phyloP scores from a whole-genome alignment of 805 yeast species.

The Maudiozyma turicensis region DNA sequence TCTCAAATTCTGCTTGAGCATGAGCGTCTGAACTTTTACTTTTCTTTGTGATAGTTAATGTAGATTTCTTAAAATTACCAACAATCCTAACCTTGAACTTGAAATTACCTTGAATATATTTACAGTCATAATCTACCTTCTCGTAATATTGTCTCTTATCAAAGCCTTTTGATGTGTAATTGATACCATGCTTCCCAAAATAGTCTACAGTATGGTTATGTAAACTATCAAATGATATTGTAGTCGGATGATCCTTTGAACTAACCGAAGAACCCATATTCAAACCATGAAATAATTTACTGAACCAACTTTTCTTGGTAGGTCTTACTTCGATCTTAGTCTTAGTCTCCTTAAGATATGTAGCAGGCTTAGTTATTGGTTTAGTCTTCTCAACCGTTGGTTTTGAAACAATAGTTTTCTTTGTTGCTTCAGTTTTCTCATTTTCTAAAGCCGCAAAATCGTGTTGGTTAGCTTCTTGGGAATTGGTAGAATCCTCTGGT shows the following conservation, averaged over 20 bases:
- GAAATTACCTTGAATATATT: conserved; percentile 19
- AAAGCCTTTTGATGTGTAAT: conserved; percentile 15
- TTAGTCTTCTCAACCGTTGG: neutral
- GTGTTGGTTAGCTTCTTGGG: neutral
- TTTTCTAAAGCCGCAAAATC: neutral
- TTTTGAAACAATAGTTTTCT: neutral
- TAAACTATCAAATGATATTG: conserved; percentile 22
- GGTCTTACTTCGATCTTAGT: neutral
- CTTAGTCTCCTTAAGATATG: neutral
- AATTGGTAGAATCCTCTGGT: neutral
- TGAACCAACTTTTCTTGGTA: conserved; percentile 17
- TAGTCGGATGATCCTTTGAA: conserved; percentile 15
- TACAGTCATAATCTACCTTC: conserved; percentile 24
- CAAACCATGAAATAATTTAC: conserved; percentile 17
- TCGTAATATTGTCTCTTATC: conserved; percentile 13
- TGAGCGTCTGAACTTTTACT: conserved; percentile 6
- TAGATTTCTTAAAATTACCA: conserved; percentile 6
- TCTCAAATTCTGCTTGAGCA: conserved; percentile 12
- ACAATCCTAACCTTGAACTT: conserved; percentile 21
- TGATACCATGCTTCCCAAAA: conserved; percentile 21
- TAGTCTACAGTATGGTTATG: conserved; percentile 21
- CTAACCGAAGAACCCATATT: conserved; percentile 6
- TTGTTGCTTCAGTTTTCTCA: neutral
- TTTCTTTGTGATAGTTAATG: conserved; percentile 18
- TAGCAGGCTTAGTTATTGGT: neutral